Evolutionary conservation across 1,284 basidiomycete genomes (phyloP).

Genomic region (Ganoderma boninense): DNA sequence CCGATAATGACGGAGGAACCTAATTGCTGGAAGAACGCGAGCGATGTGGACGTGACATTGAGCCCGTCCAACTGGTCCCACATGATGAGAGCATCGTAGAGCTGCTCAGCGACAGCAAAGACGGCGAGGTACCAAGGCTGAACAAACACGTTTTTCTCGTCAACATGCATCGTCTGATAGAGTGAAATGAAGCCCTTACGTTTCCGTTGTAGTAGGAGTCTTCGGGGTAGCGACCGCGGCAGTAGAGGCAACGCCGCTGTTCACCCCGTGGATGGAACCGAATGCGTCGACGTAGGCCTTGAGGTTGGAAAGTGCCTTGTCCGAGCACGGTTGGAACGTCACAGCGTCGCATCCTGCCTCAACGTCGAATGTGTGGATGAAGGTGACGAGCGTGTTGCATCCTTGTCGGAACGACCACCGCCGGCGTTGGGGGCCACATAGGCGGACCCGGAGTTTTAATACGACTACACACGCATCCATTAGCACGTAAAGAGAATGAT

Average conservation of each 20-base stretch:
- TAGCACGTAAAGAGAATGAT: not conserved
- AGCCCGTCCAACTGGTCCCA: conserved; percentile 47
- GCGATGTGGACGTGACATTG: conserved; percentile 49
- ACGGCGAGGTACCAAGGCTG: conserved; percentile 55
- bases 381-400: conserved; percentile 55
- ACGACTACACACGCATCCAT: conserved; percentile 39
- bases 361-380: conserved; percentile 57
- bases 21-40: conserved; percentile 53
- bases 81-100: conserved; percentile 52
- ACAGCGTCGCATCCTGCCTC: conserved; percentile 57
- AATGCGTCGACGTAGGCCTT: conserved; percentile 63
- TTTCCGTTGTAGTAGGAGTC: conserved; percentile 62
- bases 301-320: conserved; percentile 62
- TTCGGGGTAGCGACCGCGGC: conserved; percentile 63
- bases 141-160: conserved; percentile 2
- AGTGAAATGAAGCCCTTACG: conserved; percentile 36
- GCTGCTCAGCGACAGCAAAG: conserved; percentile 53
- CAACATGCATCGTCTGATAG: not conserved
- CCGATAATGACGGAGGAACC: conserved; percentile 43
- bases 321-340: conserved; percentile 70
- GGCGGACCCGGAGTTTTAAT: conserved; percentile 48
- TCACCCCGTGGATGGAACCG: conserved; percentile 58
- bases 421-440: conserved; percentile 53
- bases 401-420: conserved; percentile 50
- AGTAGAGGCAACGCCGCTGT: conserved; percentile 51